Conservation (phyloP, 176 grass and related monocot genomes). For the Otatea glauca region DNA sequence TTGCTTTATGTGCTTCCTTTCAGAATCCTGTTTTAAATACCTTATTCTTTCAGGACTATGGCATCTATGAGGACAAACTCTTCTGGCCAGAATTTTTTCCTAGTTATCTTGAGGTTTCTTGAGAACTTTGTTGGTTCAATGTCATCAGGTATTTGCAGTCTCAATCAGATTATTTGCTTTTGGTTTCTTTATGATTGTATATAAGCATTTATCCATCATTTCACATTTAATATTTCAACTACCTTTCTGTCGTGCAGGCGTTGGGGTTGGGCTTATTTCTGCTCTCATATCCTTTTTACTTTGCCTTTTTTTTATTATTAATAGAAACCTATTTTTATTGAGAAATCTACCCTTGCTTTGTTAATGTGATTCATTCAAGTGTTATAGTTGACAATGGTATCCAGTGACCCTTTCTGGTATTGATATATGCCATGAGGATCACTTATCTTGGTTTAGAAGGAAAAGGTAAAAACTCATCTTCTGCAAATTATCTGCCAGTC, state of each 20-base stretch:
- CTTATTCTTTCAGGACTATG: constrained; percentile 59
- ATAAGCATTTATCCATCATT: background rate
- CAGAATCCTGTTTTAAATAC: constrained; percentile 12
- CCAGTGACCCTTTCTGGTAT: background rate
- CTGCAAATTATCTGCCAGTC: no score
- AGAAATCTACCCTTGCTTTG: background rate
- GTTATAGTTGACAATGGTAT: background rate
- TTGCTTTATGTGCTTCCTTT: background rate
- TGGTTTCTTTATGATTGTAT: background rate
- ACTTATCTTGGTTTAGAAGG: no score
- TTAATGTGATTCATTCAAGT: constrained; percentile 13
- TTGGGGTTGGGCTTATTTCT: constrained; percentile 71
- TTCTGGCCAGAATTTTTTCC: constrained; percentile 57
- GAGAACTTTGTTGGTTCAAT: constrained; percentile 77
- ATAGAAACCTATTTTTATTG: background rate
- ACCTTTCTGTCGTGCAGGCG: constrained; percentile 47
- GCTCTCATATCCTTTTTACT: constrained; percentile 79
- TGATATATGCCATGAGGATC: no score
- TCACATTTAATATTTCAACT: constrained; percentile 25
- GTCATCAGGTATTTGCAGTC: constrained; percentile 58
- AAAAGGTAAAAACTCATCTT: no score
- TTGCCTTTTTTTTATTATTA: background rate
- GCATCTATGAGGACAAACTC: constrained; percentile 59
- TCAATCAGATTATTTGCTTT: constrained; percentile 3
- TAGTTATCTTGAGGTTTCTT: constrained; percentile 66